Evolutionary conservation across 169 alveolate genomes (phyloP).

Genomic region (Condylostoma magnum): DNA sequence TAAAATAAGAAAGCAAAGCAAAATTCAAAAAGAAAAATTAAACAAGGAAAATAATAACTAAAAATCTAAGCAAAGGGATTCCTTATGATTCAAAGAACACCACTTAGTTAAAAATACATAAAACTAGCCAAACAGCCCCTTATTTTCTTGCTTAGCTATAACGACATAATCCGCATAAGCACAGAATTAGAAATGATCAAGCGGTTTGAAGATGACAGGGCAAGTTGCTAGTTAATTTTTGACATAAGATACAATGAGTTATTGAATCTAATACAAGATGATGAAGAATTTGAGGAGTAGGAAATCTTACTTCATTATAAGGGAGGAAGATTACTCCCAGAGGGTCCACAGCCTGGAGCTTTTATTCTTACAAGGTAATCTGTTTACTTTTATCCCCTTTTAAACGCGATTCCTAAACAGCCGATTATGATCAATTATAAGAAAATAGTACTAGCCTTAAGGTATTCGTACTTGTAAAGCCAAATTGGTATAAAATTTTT

Average conservation of each 20-base stretch:
- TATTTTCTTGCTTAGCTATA: too few species aligned
- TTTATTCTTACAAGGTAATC: conserved; percentile 13
- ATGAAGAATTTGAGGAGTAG: neutral
- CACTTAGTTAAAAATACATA: too few species aligned
- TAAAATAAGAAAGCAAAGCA: too few species aligned
- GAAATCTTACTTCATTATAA: conserved; percentile 22
- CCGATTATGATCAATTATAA: conserved; percentile 10
- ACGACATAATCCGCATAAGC: neutral
- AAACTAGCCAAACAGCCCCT: too few species aligned
- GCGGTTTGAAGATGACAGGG: conserved; percentile 10
- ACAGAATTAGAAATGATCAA: conserved; percentile 24
- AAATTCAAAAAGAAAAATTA: too few species aligned
- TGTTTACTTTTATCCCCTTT: conserved; percentile 33
- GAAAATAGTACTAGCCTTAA: conserved; percentile 21
- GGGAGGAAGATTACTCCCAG: conserved; percentile 36
- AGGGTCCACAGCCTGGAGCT: conserved; percentile 32
- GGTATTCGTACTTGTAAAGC: conserved; percentile 24
- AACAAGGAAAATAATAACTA: too few species aligned
- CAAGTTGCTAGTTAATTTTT: neutral
- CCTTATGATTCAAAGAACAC: too few species aligned
- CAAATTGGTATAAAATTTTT: neutral
- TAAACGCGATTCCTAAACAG: conserved; percentile 29
- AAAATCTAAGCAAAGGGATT: too few species aligned
- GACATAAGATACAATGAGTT: conserved; percentile 18
- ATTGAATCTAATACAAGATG: neutral